A percentile compares a stretch with the other conserved stretches of the same genome.
Evolutionary conservation across 1,284 basidiomycete species (phyloP).

Genomic region (Malassezia restricta): DNA sequence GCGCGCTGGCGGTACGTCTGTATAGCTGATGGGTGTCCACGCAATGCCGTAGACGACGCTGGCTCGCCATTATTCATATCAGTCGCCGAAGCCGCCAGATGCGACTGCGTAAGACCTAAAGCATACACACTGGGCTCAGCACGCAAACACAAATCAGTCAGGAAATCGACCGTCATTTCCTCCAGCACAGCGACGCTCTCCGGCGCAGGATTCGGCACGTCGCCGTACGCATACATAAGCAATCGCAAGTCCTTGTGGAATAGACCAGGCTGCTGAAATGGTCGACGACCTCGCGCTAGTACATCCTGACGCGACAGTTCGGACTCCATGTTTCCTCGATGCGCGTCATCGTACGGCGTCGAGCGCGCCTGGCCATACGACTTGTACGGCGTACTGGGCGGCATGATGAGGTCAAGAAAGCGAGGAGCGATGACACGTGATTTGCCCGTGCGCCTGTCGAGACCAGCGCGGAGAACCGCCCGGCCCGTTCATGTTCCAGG

Average conservation of each 20-base stretch:
- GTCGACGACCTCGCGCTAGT: conserved; percentile 14
- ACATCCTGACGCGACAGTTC: background rate
- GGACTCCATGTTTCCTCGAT: background rate
- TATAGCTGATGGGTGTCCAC: conserved; percentile 7
- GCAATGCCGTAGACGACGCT: conserved; percentile 1
- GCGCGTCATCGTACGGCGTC: conserved; percentile 7
- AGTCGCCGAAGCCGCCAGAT: conserved; percentile 18
- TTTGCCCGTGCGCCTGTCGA: background rate
- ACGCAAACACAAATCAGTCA: conserved; percentile 62
- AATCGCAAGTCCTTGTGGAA: conserved; percentile 52
- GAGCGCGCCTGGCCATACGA: background rate
- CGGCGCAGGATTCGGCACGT: conserved; percentile 70
- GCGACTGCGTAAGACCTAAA: conserved; percentile 24
- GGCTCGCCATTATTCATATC: conserved; percentile 1
- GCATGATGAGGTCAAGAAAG: background rate
- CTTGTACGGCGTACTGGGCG: conserved; percentile 4
- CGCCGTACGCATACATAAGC: conserved; percentile 90
- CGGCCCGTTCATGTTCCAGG: background rate
- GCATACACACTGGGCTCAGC: conserved; percentile 46
- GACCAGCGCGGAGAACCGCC: too few relatives aligned
- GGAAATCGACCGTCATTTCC: conserved; percentile 80
- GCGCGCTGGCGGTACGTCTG: conserved; percentile 28
- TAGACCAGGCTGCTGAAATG: conserved; percentile 31
- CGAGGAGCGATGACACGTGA: background rate
- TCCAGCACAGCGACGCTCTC: conserved; percentile 85